phyloP scores from a whole-genome alignment of 129 eudicot genomes.

The Artemisia annua region DNA sequence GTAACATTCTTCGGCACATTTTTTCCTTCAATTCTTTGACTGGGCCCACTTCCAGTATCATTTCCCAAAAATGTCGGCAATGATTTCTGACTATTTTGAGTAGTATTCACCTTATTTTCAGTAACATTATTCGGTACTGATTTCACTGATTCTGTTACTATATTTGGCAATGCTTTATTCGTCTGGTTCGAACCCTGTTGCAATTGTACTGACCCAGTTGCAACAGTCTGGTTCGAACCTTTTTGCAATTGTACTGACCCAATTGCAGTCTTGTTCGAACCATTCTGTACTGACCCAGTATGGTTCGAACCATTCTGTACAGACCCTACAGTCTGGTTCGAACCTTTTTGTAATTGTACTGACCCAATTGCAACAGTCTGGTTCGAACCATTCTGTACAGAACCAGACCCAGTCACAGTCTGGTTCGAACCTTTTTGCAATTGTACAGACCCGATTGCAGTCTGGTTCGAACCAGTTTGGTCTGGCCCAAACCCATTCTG shows the following conservation, averaged over 20 bases:
- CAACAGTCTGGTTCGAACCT: conserved; percentile 14
- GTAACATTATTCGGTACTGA: conserved; percentile 25
- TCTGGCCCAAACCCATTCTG: no score
- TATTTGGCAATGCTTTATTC: neutral
- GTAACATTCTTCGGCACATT: conserved; percentile 34
- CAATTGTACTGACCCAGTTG: conserved; percentile 16
- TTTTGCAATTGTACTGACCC: conserved; percentile 19
- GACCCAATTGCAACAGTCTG: neutral
- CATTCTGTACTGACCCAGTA: neutral
- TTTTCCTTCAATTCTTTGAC: conserved; percentile 32
- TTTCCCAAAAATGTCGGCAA: conserved; percentile 26
- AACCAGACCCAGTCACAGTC: no score
- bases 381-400: neutral
- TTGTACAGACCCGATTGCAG: no score
- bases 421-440: no score
- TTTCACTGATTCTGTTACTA: conserved; percentile 21
- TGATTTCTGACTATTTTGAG: conserved; percentile 15
- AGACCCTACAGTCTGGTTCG: neutral
- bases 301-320: neutral
- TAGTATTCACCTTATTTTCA: conserved; percentile 19
- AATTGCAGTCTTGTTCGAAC: conserved; percentile 13
- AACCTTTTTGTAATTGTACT: neutral
- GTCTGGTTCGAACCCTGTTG: conserved; percentile 15
- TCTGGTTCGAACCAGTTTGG: no score
- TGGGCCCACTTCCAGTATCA: conserved; percentile 32